Conservation (phyloP, 129 eudicot genomes). For the Calendula officinalis region DNA sequence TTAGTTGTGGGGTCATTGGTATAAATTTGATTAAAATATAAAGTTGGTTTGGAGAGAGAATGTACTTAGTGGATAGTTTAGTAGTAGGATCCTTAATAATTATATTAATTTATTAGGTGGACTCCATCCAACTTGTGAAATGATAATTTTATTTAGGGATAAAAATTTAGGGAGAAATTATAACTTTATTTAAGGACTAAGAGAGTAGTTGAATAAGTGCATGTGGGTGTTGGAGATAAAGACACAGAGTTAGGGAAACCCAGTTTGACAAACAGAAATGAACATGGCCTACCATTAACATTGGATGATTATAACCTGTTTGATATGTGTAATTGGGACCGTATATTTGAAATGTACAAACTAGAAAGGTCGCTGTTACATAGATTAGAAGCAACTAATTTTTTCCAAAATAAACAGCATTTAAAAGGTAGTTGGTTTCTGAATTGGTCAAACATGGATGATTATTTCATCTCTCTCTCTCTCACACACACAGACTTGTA, state of each 20-base stretch:
- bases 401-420: constrained; percentile 32
- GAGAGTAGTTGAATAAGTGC: constrained; percentile 26
- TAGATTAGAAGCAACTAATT: constrained; percentile 31
- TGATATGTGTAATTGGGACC: too few relatives aligned
- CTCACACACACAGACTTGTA: constrained; percentile 18
- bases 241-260: not conserved
- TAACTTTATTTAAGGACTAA: too few relatives aligned
- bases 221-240: constrained; percentile 15
- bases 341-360: constrained; percentile 17
- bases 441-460: constrained; percentile 34
- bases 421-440: constrained; percentile 31
- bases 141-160: too few relatives aligned
- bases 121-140: too few relatives aligned
- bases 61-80: too few relatives aligned
- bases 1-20: too few relatives aligned
- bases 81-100: too few relatives aligned
- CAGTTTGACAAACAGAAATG: constrained; percentile 16
- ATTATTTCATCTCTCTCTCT: not conserved
- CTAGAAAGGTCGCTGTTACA: constrained; percentile 34
- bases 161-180: too few relatives aligned
- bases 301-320: not conserved
- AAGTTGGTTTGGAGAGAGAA: too few relatives aligned
- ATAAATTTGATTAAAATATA: too few relatives aligned
- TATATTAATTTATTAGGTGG: too few relatives aligned
- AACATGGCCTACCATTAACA: constrained; percentile 7